Conservation (phyloP, 495 filamentous ascomycete genomes). For the Aspergillus conjunctus region DNA sequence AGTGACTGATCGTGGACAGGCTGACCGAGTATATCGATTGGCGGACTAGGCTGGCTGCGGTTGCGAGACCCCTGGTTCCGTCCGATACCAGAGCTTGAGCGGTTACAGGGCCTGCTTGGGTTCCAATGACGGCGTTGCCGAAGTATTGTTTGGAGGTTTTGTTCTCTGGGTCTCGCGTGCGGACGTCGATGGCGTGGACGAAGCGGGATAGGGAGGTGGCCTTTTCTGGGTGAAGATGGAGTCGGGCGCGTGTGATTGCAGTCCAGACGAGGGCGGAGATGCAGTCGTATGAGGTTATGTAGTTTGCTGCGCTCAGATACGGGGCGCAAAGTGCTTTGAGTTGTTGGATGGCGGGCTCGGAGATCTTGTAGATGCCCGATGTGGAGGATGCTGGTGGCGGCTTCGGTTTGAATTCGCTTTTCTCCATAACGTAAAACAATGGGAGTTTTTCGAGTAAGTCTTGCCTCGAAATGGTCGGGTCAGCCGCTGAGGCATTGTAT, state of each 20-base stretch:
- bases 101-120: conserved; percentile 22
- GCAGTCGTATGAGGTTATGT: conserved; percentile 32
- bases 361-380: conserved; percentile 26
- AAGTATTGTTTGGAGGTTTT: conserved; percentile 27
- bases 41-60: conserved; percentile 26
- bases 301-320: conserved; percentile 21
- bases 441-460: conserved; percentile 20
- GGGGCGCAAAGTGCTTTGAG: conserved; percentile 25
- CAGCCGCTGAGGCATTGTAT: conserved; percentile 20
- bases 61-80: conserved; percentile 17
- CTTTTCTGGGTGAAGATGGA: conserved; percentile 25
- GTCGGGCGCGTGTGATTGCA: conserved; percentile 24
- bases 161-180: conserved; percentile 26
- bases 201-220: conserved; percentile 14
- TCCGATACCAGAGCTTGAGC: conserved; percentile 16
- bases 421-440: conserved; percentile 25
- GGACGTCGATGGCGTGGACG: conserved; percentile 30
- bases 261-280: conserved; percentile 32
- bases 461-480: conserved; percentile 12
- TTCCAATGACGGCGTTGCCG: conserved; percentile 28
- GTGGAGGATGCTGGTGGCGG: conserved; percentile 5
- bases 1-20: conserved; percentile 19
- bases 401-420: conserved; percentile 20
- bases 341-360: conserved; percentile 17
- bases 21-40: conserved; percentile 21